phyloP scores from a whole-genome alignment of 2,329 filamentous ascomycete species.

The Paradendryphiella salina region DNA sequence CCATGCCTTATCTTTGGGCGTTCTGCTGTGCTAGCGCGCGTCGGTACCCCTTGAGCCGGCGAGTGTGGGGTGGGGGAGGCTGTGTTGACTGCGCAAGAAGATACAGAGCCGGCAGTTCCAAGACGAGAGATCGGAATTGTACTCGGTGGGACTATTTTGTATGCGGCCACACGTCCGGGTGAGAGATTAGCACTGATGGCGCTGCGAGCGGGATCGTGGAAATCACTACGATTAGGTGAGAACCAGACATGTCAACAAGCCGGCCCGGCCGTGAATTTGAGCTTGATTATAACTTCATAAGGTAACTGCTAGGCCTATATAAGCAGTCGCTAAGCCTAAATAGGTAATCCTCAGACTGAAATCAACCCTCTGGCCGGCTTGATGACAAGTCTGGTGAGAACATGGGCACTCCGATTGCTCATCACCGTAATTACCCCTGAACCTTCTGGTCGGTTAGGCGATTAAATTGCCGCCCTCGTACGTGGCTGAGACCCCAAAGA shows the following conservation, averaged over 20 bases:
- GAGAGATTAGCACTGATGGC: not conserved
- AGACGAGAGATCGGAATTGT: not conserved
- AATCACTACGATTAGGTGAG: not conserved
- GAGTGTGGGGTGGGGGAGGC: constrained; percentile 3
- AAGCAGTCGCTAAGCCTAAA: too few species aligned
- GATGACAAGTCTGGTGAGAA: too few species aligned
- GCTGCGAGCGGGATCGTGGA: not conserved
- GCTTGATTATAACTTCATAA: too few species aligned
- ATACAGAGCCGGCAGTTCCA: not conserved
- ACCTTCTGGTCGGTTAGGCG: not conserved
- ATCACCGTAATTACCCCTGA: not conserved
- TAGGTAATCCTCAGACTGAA: too few species aligned
- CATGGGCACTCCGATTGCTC: not conserved
- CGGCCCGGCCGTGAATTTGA: too few species aligned
- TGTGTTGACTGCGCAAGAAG: not conserved
- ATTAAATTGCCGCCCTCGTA: too few species aligned
- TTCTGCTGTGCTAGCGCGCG: not conserved
- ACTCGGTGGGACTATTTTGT: constrained; percentile 1
- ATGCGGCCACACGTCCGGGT: constrained; percentile 1
- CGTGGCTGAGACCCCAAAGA: not conserved
- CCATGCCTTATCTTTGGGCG: not conserved
- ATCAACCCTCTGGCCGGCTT: too few species aligned
- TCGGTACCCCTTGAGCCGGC: not conserved
- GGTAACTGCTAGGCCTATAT: too few species aligned
- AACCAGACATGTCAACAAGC: too few species aligned